Evolutionary conservation across 1,284 basidiomycete genomes (phyloP).

Genomic region (Boletus semigastroideus): DNA sequence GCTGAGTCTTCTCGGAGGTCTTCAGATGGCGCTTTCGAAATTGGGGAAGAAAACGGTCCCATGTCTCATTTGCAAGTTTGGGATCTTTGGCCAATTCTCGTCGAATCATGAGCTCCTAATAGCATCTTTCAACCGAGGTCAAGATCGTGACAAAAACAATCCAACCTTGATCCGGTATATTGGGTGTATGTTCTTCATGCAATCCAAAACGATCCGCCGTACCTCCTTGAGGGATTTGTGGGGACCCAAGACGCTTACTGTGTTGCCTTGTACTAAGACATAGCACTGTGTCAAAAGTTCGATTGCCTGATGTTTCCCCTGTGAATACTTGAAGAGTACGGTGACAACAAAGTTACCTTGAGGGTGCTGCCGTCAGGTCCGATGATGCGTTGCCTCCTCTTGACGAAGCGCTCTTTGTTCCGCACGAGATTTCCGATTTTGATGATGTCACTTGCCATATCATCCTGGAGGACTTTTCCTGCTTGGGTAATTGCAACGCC

Average conservation of each 20-base stretch:
- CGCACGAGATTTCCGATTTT: slow-evolving; percentile 94
- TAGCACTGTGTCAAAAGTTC: slow-evolving; percentile 97
- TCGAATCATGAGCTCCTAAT: slow-evolving; percentile 97
- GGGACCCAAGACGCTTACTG: slow-evolving; percentile 96
- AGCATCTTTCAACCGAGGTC: slow-evolving; percentile 1
- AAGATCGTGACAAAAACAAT: slow-evolving; percentile 3
- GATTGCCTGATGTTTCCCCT: slow-evolving; percentile 68
- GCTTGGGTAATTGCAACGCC: slow-evolving; percentile 87
- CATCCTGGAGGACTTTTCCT: slow-evolving; percentile 89
- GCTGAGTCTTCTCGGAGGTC: slow-evolving; percentile 88
- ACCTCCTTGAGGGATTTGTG: slow-evolving; percentile 97
- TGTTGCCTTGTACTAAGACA: slow-evolving; percentile 97
- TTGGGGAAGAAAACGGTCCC: slow-evolving; percentile 97
- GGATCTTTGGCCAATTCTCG: slow-evolving; percentile 98
- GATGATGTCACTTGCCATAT: slow-evolving; percentile 93
- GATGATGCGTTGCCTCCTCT: slow-evolving; percentile 93
- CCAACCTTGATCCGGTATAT: slow-evolving; percentile 97
- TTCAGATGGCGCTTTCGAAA: slow-evolving; percentile 93
- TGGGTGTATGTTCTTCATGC: slow-evolving; percentile 99
- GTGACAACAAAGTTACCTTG: slow-evolving; percentile 54
- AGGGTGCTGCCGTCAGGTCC: slow-evolving; percentile 96
- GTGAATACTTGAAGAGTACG: slow-evolving; percentile 8
- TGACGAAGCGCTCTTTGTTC: slow-evolving; percentile 98
- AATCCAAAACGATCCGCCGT: slow-evolving; percentile 91
- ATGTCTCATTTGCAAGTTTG: slow-evolving; percentile 90